phyloP scores from a whole-genome alignment of 768 basidiomycete genomes.

The Harrya chromipes region DNA sequence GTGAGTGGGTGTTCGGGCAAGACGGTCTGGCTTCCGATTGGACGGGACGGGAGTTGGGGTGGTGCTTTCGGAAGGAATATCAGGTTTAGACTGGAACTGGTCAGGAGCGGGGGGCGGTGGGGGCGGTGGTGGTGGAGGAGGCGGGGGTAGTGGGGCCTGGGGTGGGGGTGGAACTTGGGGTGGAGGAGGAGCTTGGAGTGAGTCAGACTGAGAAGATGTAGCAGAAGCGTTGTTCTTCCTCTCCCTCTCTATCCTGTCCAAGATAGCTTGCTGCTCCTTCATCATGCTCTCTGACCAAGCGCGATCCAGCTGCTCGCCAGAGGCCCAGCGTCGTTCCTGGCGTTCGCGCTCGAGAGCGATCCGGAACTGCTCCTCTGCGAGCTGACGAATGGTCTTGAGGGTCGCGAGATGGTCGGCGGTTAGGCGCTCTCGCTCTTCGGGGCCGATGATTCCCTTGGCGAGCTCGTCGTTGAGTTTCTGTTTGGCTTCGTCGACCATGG shows the following conservation, averaged over 20 bases:
- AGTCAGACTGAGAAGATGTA: conserved; percentile 8
- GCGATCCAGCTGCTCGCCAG: conserved; percentile 34
- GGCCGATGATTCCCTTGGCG: conserved; percentile 37
- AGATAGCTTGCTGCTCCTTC: conserved; percentile 42
- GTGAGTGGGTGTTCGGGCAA: conserved; percentile 20
- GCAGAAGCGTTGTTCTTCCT: conserved; percentile 21
- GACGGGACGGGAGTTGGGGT: conserved; percentile 4
- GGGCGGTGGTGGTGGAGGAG: neutral
- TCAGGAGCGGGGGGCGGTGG: neutral
- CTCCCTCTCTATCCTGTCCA: conserved; percentile 46
- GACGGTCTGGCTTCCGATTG: conserved; percentile 16
- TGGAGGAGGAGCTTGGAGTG: neutral
- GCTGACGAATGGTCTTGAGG: conserved; percentile 42
- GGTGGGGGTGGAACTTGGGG: neutral
- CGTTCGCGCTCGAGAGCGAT: conserved; percentile 46
- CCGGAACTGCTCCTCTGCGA: conserved; percentile 47
- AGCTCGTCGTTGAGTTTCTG: conserved; percentile 53
- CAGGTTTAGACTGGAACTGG: conserved; percentile 2
- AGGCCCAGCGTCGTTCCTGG: conserved; percentile 47
- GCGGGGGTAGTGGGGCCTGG: no score
- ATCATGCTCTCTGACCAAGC: conserved; percentile 35
- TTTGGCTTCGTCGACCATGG: conserved; percentile 59
- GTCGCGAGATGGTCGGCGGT: conserved; percentile 37
- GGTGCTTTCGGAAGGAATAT: conserved; percentile 7
- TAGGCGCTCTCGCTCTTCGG: conserved; percentile 35